These are phyloP conservation scores for Pseudogymnoascus sp. DNA, from an alignment of 2,329 filamentous ascomycete genomes.

Conservation along the genomic window DNA sequence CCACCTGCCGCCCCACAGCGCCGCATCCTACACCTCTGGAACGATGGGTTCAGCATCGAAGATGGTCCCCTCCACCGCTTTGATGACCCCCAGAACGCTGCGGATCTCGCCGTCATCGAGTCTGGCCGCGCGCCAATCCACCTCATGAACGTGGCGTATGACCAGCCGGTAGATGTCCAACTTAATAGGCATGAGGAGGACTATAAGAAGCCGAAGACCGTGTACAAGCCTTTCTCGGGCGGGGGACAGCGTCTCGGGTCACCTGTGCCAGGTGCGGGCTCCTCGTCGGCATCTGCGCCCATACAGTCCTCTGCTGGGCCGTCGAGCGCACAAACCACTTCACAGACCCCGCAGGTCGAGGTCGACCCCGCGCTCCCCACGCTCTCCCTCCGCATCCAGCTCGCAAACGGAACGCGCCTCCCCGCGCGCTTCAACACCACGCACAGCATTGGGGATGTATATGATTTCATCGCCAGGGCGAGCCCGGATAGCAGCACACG, in stretches of 20 bases:
- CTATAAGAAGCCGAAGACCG: constrained; percentile 63
- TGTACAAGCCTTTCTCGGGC: constrained; percentile 68
- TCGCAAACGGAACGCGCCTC: constrained; percentile 68
- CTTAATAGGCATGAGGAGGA: constrained; percentile 64
- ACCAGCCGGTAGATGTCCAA: constrained; percentile 72
- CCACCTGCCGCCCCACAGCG: constrained; percentile 45
- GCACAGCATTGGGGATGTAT: constrained; percentile 70
- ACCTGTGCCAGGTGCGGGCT: constrained; percentile 58
- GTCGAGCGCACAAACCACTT: constrained; percentile 24
- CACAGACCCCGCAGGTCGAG: constrained; percentile 30
- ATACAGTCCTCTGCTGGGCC: constrained; percentile 27
- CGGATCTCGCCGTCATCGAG: constrained; percentile 67
- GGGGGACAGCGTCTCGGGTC: constrained; percentile 67
- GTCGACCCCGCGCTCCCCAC: constrained; percentile 61
- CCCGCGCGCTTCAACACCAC: constrained; percentile 75
- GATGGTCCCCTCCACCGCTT: constrained; percentile 71
- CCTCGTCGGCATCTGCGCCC: constrained; percentile 25
- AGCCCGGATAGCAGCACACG: constrained; percentile 48
- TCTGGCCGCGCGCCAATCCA: constrained; percentile 67
- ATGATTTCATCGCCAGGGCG: constrained; percentile 62
- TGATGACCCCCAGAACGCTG: constrained; percentile 67
- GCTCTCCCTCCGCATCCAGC: constrained; percentile 64
- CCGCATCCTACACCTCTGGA: constrained; percentile 70
- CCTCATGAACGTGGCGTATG: constrained; percentile 66
- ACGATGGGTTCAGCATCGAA: constrained; percentile 77